These are phyloP conservation scores for Hirschioporus abietinus DNA, from an alignment of 768 basidiomycete species.

Conservation along the genomic window DNA sequence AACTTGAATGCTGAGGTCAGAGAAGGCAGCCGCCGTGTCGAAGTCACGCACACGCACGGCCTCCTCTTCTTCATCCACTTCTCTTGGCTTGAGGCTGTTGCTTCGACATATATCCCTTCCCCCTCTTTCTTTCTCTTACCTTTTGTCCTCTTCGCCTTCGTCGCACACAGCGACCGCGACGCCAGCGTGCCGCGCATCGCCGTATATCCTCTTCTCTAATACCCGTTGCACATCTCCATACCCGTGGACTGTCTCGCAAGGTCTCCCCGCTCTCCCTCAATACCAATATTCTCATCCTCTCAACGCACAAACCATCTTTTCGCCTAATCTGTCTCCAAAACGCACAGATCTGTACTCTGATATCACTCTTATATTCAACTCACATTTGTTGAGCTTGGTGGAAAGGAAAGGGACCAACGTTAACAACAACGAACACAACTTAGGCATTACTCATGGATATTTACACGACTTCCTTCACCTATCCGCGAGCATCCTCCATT, in stretches of 20 bases:
- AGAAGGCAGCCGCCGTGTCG: not conserved
- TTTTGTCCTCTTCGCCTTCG: not conserved
- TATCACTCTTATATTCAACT: not conserved
- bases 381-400: not conserved
- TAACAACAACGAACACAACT: not conserved
- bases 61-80: conserved; percentile 1
- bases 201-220: not conserved
- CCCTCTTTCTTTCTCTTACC: not conserved
- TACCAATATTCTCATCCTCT: not conserved
- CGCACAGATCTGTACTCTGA: not conserved
- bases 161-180: not conserved
- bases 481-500: conserved; percentile 74
- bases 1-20: too few species aligned
- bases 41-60: not conserved
- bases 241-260: conserved; percentile 2
- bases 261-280: not conserved
- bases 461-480: conserved; percentile 91
- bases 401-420: not conserved
- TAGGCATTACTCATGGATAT: conserved; percentile 62
- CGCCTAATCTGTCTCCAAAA: not conserved
- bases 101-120: not conserved
- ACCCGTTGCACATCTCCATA: conserved; percentile 7
- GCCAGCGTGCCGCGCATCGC: not conserved
- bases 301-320: not conserved
- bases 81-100: not conserved